Evolutionary conservation across 257 asterid species (phyloP).

Genomic region (Solanum chiquidenum): DNA sequence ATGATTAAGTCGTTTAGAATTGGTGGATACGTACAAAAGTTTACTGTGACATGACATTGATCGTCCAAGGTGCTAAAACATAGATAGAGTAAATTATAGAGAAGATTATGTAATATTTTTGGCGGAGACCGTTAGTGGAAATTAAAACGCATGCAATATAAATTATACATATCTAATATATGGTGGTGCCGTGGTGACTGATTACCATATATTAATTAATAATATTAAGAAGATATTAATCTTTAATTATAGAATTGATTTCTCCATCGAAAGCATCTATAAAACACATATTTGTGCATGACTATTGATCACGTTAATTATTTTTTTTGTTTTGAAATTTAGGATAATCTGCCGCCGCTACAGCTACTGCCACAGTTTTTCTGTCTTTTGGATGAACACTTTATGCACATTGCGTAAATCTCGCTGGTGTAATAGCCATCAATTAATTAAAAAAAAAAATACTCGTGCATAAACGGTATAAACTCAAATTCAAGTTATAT

Average conservation of each 20-base stretch:
- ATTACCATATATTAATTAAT: background rate
- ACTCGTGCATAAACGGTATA: too few relatives aligned
- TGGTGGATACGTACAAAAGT: background rate
- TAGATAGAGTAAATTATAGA: background rate
- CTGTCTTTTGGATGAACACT: accelerated
- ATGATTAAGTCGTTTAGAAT: background rate
- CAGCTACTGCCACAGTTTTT: accelerated
- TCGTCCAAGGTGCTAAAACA: background rate
- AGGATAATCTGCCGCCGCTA: accelerated
- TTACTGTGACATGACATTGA: background rate
- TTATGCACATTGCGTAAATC: too few relatives aligned
- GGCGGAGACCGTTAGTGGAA: background rate
- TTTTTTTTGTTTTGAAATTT: too few relatives aligned
- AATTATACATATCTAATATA: background rate
- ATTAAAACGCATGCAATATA: background rate
- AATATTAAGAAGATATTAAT: background rate
- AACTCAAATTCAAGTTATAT: too few relatives aligned
- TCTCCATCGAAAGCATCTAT: background rate
- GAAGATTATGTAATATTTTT: background rate
- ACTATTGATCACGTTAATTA: too few relatives aligned
- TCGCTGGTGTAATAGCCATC: too few relatives aligned
- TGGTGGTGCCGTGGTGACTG: background rate
- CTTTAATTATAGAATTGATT: too few relatives aligned
- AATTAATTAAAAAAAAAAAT: too few relatives aligned
- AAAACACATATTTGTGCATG: background rate